Percentiles rank a stretch among this genome's conserved stretches.
Conservation (phyloP, 2,329 filamentous ascomycete species). For the Teratosphaeria nubilosa region DNA sequence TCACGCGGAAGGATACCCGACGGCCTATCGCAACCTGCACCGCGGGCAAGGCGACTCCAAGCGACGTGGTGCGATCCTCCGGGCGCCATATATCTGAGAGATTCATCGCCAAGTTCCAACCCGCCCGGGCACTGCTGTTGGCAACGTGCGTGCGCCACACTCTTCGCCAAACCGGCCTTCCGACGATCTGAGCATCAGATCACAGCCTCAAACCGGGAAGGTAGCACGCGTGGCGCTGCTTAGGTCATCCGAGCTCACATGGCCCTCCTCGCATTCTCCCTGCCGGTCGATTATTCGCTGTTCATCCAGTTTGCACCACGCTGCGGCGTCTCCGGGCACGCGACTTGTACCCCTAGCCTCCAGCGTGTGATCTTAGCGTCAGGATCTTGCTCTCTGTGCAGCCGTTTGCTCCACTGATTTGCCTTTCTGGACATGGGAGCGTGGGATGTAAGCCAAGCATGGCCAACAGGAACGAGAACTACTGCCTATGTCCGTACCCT, state of each 20-base stretch:
- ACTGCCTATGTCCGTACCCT: background rate
- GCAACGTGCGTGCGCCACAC: background rate
- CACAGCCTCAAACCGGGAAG: background rate
- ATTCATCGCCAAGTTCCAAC: background rate
- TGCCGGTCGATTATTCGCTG: constrained; percentile 1
- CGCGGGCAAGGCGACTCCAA: background rate
- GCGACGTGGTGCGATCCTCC: background rate
- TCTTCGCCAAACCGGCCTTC: background rate
- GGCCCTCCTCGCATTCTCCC: background rate
- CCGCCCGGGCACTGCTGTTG: too few relatives aligned
- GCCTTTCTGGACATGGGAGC: constrained; percentile 5
- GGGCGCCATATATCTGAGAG: too few relatives aligned
- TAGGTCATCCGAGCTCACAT: constrained; percentile 2
- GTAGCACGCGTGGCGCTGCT: background rate
- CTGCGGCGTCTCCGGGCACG: background rate
- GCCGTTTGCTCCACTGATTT: constrained; percentile 2
- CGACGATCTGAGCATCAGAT: background rate
- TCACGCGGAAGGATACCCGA: background rate
- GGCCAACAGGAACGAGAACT: background rate
- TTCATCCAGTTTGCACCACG: background rate
- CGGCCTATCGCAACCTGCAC: background rate
- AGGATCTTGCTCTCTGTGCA: constrained; percentile 3
- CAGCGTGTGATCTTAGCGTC: constrained; percentile 4
- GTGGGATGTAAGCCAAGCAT: constrained; percentile 4
- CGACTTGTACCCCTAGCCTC: background rate